phyloP scores from a whole-genome alignment of 1,139 yeast species.

The Candida sp. region DNA sequence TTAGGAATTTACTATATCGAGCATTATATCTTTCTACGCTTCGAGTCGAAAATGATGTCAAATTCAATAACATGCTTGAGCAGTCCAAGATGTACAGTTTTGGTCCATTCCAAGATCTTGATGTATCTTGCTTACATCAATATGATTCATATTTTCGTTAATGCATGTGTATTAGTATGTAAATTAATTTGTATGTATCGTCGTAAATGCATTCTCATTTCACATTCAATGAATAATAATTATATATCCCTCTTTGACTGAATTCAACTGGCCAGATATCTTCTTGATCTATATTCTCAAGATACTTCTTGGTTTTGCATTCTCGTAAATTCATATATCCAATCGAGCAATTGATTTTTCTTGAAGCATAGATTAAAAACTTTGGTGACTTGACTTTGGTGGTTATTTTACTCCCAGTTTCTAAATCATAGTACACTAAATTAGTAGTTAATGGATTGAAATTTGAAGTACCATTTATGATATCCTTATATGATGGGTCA shows the following conservation, averaged over 20 bases:
- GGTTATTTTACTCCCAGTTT: constrained; percentile 63
- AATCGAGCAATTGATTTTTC: constrained; percentile 56
- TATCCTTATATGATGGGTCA: constrained; percentile 31
- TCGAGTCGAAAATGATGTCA: too few species aligned
- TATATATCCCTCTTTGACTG: constrained; percentile 68
- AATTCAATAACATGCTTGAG: too few species aligned
- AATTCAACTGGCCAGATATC: constrained; percentile 63
- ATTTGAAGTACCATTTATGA: constrained; percentile 15
- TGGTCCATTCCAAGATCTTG: too few species aligned
- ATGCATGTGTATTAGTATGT: not conserved
- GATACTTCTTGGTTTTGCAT: constrained; percentile 28
- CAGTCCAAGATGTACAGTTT: too few species aligned
- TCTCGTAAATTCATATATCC: constrained; percentile 45
- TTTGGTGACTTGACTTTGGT: constrained; percentile 54
- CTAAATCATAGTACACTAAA: constrained; percentile 55
- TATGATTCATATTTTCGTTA: too few species aligned
- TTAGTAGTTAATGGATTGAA: constrained; percentile 14
- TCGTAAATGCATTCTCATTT: constrained; percentile 16
- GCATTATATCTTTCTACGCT: too few species aligned
- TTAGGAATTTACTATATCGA: too few species aligned
- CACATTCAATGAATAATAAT: constrained; percentile 57
- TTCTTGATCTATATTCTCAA: constrained; percentile 32
- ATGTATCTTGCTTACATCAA: too few species aligned
- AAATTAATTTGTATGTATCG: not conserved
- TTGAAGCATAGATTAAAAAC: constrained; percentile 60